These are phyloP conservation scores for Rhododendron griersonianum DNA, from an alignment of 148 eudicot genomes.

Conservation along the genomic window DNA sequence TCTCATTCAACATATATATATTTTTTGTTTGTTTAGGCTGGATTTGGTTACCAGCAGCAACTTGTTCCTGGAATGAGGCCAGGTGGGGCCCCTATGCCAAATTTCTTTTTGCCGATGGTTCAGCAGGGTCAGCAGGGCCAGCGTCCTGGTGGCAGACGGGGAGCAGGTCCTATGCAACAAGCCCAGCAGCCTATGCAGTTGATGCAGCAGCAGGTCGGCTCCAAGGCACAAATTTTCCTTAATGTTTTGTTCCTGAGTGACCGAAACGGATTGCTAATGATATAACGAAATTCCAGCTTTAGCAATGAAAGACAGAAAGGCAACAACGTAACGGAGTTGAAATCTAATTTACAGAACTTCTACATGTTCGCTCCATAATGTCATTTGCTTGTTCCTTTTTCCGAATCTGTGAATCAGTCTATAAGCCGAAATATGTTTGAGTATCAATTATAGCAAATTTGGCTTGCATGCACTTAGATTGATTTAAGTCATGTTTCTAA, in stretches of 20 bases:
- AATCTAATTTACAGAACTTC: not conserved
- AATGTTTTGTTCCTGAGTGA: not conserved
- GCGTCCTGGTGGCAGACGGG: constrained; percentile 68
- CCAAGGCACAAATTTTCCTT: not conserved
- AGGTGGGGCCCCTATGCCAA: constrained; percentile 64
- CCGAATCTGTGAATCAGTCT: not conserved
- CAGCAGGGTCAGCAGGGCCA: constrained; percentile 42
- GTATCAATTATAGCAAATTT: not conserved
- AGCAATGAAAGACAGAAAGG: not conserved
- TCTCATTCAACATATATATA: not conserved
- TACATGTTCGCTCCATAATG: not conserved
- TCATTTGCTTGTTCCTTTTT: not conserved
- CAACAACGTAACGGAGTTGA: not conserved
- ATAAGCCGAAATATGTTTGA: not conserved
- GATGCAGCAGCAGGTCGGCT: constrained; percentile 65
- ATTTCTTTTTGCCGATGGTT: constrained; percentile 68
- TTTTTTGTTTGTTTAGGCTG: constrained; percentile 32
- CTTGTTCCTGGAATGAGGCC: constrained; percentile 77
- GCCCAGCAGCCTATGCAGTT: constrained; percentile 54
- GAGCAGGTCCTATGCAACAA: constrained; percentile 53
- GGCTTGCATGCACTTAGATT: not conserved
- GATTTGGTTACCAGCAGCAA: constrained; percentile 83
- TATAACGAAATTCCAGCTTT: not conserved
- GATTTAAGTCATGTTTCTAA: not conserved
- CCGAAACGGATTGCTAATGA: not conserved